These are phyloP conservation scores for Alternaria sp. DNA, from an alignment of 2,329 filamentous ascomycete species.

Conservation along the genomic window DNA sequence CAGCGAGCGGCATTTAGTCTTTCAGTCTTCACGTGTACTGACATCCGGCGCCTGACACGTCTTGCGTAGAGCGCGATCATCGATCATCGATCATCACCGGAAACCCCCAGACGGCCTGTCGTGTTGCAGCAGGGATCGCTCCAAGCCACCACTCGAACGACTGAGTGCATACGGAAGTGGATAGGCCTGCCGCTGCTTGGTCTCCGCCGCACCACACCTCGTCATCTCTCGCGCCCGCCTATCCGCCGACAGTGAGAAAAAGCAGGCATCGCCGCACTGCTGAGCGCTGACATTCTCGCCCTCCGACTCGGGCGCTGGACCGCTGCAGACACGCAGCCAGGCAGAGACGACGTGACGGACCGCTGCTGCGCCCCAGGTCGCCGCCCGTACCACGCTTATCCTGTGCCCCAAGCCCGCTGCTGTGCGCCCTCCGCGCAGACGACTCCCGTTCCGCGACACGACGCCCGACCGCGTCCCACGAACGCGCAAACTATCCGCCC, in stretches of 20 bases:
- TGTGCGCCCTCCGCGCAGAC: slow-evolving; percentile 9
- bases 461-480: slow-evolving; percentile 11
- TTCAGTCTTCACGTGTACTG: background rate
- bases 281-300: slow-evolving; percentile 5
- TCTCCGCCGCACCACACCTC: slow-evolving; percentile 28
- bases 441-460: slow-evolving; percentile 14
- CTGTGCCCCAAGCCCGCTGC: slow-evolving; percentile 14
- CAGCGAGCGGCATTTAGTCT: background rate
- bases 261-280: slow-evolving; percentile 16
- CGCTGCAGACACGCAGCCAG: slow-evolving; percentile 6
- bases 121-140: slow-evolving; percentile 28
- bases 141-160: slow-evolving; percentile 40
- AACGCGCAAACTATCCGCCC: slow-evolving; percentile 10
- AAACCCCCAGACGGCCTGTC: slow-evolving; percentile 11
- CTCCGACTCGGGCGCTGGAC: slow-evolving; percentile 7
- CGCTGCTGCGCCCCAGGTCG: slow-evolving; percentile 16
- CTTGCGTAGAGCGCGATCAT: slow-evolving; percentile 9
- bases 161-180: slow-evolving; percentile 26
- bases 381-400: slow-evolving; percentile 19
- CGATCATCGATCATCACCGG: slow-evolving; percentile 11
- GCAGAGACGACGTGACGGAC: slow-evolving; percentile 15
- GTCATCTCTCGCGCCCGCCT: slow-evolving; percentile 29
- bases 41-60: background rate
- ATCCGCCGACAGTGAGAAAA: slow-evolving; percentile 20
- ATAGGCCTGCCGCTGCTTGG: slow-evolving; percentile 25